Evolutionary conservation across 441 rosid species (phyloP).

Genomic region (Euphorbia celastroides): DNA sequence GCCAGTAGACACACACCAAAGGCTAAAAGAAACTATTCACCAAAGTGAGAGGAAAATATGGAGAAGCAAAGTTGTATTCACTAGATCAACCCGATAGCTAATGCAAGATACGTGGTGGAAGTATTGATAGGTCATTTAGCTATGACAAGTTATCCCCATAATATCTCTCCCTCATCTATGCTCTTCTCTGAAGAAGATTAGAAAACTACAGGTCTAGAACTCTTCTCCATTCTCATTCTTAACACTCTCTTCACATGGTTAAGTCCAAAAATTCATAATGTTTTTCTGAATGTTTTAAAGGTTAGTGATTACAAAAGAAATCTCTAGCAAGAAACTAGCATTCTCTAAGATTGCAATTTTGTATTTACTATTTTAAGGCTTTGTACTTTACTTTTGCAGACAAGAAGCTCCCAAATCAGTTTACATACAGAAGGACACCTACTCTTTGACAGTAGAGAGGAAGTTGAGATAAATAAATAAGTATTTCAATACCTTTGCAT

Average conservation of each 20-base stretch:
- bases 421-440: neutral
- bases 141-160: neutral
- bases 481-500: conserved; percentile 61
- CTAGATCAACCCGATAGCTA: neutral
- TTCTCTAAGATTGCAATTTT: conserved; percentile 4
- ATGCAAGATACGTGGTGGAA: neutral
- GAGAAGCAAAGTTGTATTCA: neutral
- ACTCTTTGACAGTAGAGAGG: neutral
- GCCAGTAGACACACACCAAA: neutral
- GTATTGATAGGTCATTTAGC: neutral
- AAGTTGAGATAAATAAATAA: conserved; percentile 7
- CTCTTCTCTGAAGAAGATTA: neutral
- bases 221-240: neutral
- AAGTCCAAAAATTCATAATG: neutral
- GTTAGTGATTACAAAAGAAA: neutral
- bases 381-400: neutral
- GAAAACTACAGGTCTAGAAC: neutral
- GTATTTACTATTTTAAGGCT: conserved; percentile 1
- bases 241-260: neutral
- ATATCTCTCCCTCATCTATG: too few relatives aligned
- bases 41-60: neutral
- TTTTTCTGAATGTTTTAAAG: neutral
- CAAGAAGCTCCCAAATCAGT: neutral
- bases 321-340: neutral
- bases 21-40: neutral